Conservation (phyloP, 169 alveolate genomes). For the Eimeria falciformis region DNA sequence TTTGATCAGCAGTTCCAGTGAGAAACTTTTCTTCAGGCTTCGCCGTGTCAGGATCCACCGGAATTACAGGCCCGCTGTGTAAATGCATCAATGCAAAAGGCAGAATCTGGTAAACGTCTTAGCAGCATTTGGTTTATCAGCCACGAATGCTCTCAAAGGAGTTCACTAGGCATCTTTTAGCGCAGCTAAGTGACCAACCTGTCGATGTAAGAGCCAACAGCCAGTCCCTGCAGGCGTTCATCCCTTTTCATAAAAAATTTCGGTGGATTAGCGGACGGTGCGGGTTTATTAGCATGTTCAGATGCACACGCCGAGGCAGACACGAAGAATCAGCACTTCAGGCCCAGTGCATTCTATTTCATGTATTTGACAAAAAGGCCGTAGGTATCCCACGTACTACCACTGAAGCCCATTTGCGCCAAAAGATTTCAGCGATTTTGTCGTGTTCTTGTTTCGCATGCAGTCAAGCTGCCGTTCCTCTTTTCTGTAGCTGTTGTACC, state of each 20-base stretch:
- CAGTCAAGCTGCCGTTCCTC: too few species aligned
- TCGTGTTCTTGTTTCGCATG: too few species aligned
- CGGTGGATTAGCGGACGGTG: conserved; percentile 69
- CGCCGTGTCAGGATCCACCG: conserved; percentile 51
- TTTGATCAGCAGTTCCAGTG: conserved; percentile 62
- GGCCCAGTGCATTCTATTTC: too few species aligned
- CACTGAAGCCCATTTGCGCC: too few species aligned
- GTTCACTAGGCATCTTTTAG: background rate
- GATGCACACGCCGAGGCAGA: conserved; percentile 13
- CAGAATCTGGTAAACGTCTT: background rate
- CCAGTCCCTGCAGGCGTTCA: conserved; percentile 63
- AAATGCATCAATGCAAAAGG: conserved; percentile 24
- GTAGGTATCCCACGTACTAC: too few species aligned
- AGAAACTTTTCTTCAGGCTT: conserved; percentile 53
- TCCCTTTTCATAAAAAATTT: conserved; percentile 61
- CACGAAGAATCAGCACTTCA: background rate
- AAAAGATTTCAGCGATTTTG: too few species aligned
- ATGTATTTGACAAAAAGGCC: too few species aligned
- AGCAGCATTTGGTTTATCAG: background rate
- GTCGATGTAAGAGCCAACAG: conserved; percentile 65
- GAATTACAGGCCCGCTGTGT: conserved; percentile 64
- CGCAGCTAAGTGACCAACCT: conserved; percentile 21
- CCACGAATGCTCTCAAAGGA: background rate
- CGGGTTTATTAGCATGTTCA: conserved; percentile 56
- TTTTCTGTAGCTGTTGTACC: conserved; percentile 39